These are phyloP conservation scores for Stachybotrys elegans DNA, from an alignment of 2,329 filamentous ascomycete genomes.

Conservation along the genomic window DNA sequence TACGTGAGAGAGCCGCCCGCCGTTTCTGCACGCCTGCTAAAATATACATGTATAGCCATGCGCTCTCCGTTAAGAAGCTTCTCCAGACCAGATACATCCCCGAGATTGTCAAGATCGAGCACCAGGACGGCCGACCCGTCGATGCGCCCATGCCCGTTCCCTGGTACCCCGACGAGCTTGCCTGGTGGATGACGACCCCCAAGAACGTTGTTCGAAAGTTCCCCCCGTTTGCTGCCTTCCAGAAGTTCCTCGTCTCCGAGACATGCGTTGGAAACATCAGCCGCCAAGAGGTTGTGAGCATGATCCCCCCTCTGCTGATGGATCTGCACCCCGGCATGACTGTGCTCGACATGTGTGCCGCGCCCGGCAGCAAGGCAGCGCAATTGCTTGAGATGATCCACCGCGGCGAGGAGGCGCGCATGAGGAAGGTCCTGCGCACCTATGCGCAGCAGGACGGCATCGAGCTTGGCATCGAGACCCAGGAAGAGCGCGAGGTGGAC, in stretches of 20 bases:
- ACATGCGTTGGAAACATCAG: conserved; percentile 97
- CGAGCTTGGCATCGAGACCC: conserved; percentile 41
- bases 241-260: conserved; percentile 96
- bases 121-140: conserved; percentile 76
- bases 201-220: conserved; percentile 95
- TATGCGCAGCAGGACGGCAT: conserved; percentile 58
- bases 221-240: conserved; percentile 88
- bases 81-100: conserved; percentile 87
- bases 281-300: conserved; percentile 95
- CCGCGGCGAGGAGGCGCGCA: conserved; percentile 81
- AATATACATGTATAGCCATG: conserved; percentile 56
- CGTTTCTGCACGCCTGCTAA: conserved; percentile 7
- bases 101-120: conserved; percentile 77
- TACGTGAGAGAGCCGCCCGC: conserved; percentile 29
- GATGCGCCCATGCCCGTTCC: conserved; percentile 75
- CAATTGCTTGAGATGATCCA: conserved; percentile 95
- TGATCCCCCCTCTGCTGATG: conserved; percentile 95
- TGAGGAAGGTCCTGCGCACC: conserved; percentile 63
- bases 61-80: conserved; percentile 84
- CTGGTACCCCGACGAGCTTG: conserved; percentile 93
- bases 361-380: conserved; percentile 93
- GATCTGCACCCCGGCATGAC: conserved; percentile 88
- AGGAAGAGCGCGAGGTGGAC: conserved; percentile 42
- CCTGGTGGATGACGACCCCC: conserved; percentile 96
- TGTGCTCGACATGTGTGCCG: conserved; percentile 92